These are phyloP conservation scores for Bretschneidera sinensis DNA, from an alignment of 345 rosid species.

Conservation along the genomic window DNA sequence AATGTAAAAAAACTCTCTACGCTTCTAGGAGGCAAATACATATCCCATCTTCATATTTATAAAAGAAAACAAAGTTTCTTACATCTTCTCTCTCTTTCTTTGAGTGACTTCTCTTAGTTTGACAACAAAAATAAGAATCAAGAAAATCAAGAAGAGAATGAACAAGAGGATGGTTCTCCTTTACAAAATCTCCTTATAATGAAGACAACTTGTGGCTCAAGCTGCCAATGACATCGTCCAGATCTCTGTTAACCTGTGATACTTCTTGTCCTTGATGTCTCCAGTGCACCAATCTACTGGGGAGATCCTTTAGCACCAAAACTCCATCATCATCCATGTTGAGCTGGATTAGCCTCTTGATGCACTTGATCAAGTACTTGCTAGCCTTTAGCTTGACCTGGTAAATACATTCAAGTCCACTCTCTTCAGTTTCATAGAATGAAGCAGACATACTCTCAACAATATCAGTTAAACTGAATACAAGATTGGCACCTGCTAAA, in stretches of 20 bases:
- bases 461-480: conserved; percentile 52
- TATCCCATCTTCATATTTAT: no score
- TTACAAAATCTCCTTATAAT: conserved; percentile 3
- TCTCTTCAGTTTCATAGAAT: conserved; percentile 44
- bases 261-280: conserved; percentile 41
- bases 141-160: not conserved
- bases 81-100: no score
- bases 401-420: conserved; percentile 32
- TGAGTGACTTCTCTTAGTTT: not conserved
- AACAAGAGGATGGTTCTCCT: not conserved
- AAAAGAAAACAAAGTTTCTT: no score
- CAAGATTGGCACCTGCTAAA: conserved; percentile 47
- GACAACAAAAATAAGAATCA: no score
- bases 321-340: conserved; percentile 29
- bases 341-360: conserved; percentile 40
- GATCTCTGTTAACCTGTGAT: conserved; percentile 26
- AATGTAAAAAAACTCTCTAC: no score
- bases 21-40: no score
- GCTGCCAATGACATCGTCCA: conserved; percentile 34
- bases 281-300: conserved; percentile 52
- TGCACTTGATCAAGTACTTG: conserved; percentile 55
- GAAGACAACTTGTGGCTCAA: conserved; percentile 29
- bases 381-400: conserved; percentile 49
- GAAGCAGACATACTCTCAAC: conserved; percentile 52
- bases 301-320: conserved; percentile 42